Evolutionary conservation across 768 basidiomycete species (phyloP).

Genomic region (Astraeus odoratus): DNA sequence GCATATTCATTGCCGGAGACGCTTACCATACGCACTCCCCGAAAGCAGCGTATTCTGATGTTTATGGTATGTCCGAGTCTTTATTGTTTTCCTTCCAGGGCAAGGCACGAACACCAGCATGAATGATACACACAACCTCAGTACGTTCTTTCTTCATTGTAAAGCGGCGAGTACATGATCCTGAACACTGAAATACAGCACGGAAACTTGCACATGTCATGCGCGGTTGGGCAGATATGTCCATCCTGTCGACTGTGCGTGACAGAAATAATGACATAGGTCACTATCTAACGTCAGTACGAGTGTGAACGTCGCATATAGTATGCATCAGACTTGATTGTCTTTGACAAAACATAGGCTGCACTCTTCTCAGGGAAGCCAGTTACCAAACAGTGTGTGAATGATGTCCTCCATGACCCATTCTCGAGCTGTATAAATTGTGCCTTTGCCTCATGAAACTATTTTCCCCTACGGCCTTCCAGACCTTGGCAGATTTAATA

Average conservation of each 20-base stretch:
- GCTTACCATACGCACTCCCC: slow-evolving; percentile 43
- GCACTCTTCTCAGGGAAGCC: slow-evolving; percentile 47
- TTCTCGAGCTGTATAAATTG: slow-evolving; percentile 34
- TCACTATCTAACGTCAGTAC: slow-evolving; percentile 28
- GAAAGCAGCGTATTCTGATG: slow-evolving; percentile 27
- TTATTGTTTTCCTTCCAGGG: slow-evolving; percentile 25
- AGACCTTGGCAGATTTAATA: slow-evolving; percentile 40
- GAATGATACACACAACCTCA: slow-evolving; percentile 48
- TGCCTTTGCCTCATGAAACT: background rate
- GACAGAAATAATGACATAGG: background rate
- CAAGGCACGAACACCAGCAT: slow-evolving; percentile 52
- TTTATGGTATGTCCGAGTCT: background rate
- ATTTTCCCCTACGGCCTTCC: slow-evolving; percentile 27
- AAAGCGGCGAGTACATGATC: background rate
- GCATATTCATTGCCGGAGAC: slow-evolving; percentile 52
- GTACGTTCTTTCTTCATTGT: slow-evolving; percentile 13
- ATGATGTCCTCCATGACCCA: slow-evolving; percentile 36
- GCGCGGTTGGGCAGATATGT: slow-evolving; percentile 39
- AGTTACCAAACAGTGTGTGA: slow-evolving; percentile 26
- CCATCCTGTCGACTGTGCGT: slow-evolving; percentile 40
- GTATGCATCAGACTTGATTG: slow-evolving; percentile 48
- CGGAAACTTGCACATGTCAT: slow-evolving; percentile 52
- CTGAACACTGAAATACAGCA: slow-evolving; percentile 18
- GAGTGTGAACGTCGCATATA: slow-evolving; percentile 47
- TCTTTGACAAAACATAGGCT: slow-evolving; percentile 36